A percentile compares a stretch with the other conserved stretches of the same genome.
Conservation (phyloP, 768 basidiomycete genomes). For the Collybia mongolica region DNA sequence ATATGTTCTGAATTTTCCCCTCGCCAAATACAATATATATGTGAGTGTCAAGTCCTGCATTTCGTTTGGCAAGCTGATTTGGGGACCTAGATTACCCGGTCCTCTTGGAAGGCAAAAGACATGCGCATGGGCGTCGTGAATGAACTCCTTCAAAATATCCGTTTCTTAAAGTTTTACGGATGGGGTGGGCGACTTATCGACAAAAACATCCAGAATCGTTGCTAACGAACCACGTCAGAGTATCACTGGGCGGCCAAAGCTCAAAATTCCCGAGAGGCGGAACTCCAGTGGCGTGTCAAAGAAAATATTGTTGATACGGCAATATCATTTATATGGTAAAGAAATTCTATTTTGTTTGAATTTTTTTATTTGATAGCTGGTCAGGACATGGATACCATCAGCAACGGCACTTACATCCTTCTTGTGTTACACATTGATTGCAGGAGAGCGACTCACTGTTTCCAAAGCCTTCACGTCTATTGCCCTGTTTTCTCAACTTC, state of each 20-base stretch:
- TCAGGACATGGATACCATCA: conserved; percentile 72
- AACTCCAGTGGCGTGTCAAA: conserved; percentile 68
- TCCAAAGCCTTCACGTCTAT: conserved; percentile 82
- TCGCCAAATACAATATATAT: conserved; percentile 64
- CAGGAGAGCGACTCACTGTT: conserved; percentile 65
- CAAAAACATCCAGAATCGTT: too few relatives aligned
- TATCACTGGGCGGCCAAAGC: conserved; percentile 59
- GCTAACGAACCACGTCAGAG: conserved; percentile 29
- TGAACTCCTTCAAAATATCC: conserved; percentile 73
- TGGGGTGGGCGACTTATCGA: conserved; percentile 47
- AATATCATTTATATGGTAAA: conserved; percentile 69
- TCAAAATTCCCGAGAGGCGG: conserved; percentile 52
- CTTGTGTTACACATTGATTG: conserved; percentile 66
- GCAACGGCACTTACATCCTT: conserved; percentile 65
- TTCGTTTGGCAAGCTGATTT: not conserved
- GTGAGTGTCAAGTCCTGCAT: conserved; percentile 32
- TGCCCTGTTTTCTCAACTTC: conserved; percentile 72
- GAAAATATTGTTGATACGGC: conserved; percentile 58
- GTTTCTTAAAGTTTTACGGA: conserved; percentile 74
- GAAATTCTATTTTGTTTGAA: not conserved
- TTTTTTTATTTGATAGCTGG: conserved; percentile 1
- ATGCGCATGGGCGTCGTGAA: conserved; percentile 69
- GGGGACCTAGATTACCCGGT: conserved; percentile 45
- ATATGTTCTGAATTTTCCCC: conserved; percentile 63
- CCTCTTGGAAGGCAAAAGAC: conserved; percentile 65